These are phyloP conservation scores for Pelargonium nanum DNA, from an alignment of 345 rosid species.

Conservation along the genomic window DNA sequence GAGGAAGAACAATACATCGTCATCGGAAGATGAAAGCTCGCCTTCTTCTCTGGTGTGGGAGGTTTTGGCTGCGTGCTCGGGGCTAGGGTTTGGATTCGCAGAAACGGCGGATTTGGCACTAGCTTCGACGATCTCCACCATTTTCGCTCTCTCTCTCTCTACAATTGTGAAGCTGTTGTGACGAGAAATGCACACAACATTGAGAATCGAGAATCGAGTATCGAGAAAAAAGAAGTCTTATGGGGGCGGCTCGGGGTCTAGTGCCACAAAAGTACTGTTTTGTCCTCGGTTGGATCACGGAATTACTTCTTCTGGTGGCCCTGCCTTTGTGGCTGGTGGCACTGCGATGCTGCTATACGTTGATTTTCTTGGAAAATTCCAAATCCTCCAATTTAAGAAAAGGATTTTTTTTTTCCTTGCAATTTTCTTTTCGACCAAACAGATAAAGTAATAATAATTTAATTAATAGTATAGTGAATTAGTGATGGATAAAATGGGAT, in stretches of 20 bases:
- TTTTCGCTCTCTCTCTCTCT: slow-evolving; percentile 11
- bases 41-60: slow-evolving; percentile 60
- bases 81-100: slow-evolving; percentile 15
- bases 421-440: too few relatives aligned
- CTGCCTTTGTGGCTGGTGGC: too few relatives aligned
- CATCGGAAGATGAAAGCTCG: slow-evolving; percentile 67
- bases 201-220: not conserved
- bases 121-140: slow-evolving; percentile 13
- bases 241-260: not conserved
- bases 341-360: too few relatives aligned
- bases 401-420: not conserved
- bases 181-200: not conserved
- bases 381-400: too few relatives aligned
- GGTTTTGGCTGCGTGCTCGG: slow-evolving; percentile 8
- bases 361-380: not conserved
- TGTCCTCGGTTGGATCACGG: not conserved
- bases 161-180: not conserved
- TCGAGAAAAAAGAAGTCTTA: not conserved
- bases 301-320: not conserved
- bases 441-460: too few relatives aligned
- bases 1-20: slow-evolving; percentile 27
- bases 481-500: too few relatives aligned
- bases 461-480: too few relatives aligned
- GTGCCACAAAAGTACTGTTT: not conserved
- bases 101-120: slow-evolving; percentile 5